These are phyloP conservation scores for Aspergillus sp. DNA, from an alignment of 2,329 filamentous ascomycete species.

Conservation along the genomic window DNA sequence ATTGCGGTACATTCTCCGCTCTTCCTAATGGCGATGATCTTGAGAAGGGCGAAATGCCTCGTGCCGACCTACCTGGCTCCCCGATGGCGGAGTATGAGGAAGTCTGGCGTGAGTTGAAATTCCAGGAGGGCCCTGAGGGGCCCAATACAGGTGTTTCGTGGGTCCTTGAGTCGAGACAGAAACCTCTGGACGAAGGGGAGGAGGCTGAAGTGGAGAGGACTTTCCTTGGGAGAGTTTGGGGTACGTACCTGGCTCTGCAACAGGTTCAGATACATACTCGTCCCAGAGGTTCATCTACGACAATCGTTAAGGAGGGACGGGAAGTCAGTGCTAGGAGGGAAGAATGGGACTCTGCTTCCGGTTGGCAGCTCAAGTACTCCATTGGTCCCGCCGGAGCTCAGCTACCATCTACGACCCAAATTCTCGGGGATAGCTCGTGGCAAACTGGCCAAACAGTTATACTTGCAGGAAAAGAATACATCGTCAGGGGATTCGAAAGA, in stretches of 20 bases:
- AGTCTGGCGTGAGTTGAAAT: constrained; percentile 58
- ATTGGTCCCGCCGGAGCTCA: background rate
- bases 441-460: constrained; percentile 22
- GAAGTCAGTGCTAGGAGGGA: constrained; percentile 34
- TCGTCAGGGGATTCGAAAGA: constrained; percentile 32
- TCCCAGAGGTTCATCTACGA: constrained; percentile 10
- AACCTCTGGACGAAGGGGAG: constrained; percentile 15
- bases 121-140: constrained; percentile 34
- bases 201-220: constrained; percentile 27
- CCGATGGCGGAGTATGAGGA: constrained; percentile 61
- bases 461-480: constrained; percentile 21
- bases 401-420: constrained; percentile 26
- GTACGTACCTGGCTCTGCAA: constrained; percentile 31
- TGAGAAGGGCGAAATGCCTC: constrained; percentile 43
- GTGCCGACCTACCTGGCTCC: constrained; percentile 34
- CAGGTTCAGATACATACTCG: constrained; percentile 27
- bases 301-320: constrained; percentile 23
- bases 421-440: constrained; percentile 19
- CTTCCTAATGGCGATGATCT: constrained; percentile 45
- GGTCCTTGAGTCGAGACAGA: constrained; percentile 31
- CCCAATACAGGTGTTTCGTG: constrained; percentile 27
- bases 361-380: constrained; percentile 13
- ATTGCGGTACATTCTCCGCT: constrained; percentile 40
- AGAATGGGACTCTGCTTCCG: constrained; percentile 18
- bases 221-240: constrained; percentile 35